Evolutionary conservation across 1,284 basidiomycete genomes (phyloP), one percentile per base, ranked within the genome.

Genomic region (Anthracocystis setariae): DNA sequence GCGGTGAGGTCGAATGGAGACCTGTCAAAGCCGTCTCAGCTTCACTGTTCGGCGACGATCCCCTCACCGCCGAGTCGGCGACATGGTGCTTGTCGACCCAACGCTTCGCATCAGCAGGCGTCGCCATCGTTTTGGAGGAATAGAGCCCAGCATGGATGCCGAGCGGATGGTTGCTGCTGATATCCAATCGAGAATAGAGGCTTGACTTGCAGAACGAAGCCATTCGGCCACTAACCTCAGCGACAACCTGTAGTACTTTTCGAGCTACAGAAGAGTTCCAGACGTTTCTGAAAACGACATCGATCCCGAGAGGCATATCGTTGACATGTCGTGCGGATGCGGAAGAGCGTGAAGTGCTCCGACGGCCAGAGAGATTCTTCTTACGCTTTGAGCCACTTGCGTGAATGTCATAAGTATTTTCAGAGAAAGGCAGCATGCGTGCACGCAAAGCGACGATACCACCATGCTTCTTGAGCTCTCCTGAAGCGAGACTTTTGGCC

Each of bases 391-490:
- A 15, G 3, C 50, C 20, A 15, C 15, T 33, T 8, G 12, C 10
- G 38, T 5, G 32, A 0, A 1, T 17, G 2, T 55, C 56, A 29
- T 27, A 23, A 17, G 17, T 27, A 39, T 44, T 46, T 21, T 66
- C 53, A 3, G 38, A 40, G 17, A 40, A 24, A 3, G 60, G 46
- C 3, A 69, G 39, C 3, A 40, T 10, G 3, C 66, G 55, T 18
- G 60, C 66, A 7, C 66, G 66, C 24, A 69, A 24, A 3, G 59
- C 66, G 18, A 63, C 33, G 21, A 69, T 43, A 5, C n/a, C 33
- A 15, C 50, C 45, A 3, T 58, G 44, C 13, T 39, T 54, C 17
- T 29, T n/a, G 8, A 63, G 47, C 18, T 59, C 40, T 18, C 59
- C 66, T 2, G 50, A 35, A 15, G 44, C 54, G 18, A 69, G 54